Base-by-base conservation (phyloP, 352 stramenopile genomes). In the Globisporangium middletonii region DNA sequence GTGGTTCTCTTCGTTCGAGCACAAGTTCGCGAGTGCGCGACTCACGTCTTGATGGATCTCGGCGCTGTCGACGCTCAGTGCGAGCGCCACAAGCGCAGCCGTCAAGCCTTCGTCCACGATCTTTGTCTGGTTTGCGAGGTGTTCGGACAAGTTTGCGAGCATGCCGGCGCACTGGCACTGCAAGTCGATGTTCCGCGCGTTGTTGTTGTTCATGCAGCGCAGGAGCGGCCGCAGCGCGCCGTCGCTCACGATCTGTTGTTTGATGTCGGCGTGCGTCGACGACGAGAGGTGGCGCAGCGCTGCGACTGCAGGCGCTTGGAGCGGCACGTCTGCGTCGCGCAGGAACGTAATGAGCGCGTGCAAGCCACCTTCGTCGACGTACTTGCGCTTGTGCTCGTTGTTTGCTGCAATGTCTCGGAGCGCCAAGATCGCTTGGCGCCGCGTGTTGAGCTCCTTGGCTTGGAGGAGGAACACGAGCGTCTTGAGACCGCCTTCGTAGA, bases 21-120 rank as follows among this genome's bases (percentile, higher is more conserved):
- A 91, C 16, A 98, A 57, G 60, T 98, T 98, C 4, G 94, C 95
- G 13, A 99, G 68, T 8, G 90, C 71, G 11, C 94, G 82, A 28
- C 86, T 86, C 42, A 94, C 89, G 63, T 98, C 96, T 72, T 98
- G 94, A 48, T 96, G 88, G 37, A 98, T 96, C 68, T 99, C 94
- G 8, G 83, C 73, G 65, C 94, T 89, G 28, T 96, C 84, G 26
- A 83, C 76, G 0, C 67, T 60, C 4, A 77, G 59, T 1, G 78
- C 75, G 42, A 99, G 77, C 28, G 72, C 55, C 43, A 95, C 81
- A 9, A 98, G 71, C 8, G 88, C 85, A 6, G 77, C 67, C 4
- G 96, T 88, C 33, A 93, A 71, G 1, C 88, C 91, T 73, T 97
- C 86, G 54, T 96, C 86, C 37, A 98, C 84, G 71, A 99, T 97